Base-by-base conservation (phyloP, 306 rosid genomes). In the Ormosia emarginata region DNA sequence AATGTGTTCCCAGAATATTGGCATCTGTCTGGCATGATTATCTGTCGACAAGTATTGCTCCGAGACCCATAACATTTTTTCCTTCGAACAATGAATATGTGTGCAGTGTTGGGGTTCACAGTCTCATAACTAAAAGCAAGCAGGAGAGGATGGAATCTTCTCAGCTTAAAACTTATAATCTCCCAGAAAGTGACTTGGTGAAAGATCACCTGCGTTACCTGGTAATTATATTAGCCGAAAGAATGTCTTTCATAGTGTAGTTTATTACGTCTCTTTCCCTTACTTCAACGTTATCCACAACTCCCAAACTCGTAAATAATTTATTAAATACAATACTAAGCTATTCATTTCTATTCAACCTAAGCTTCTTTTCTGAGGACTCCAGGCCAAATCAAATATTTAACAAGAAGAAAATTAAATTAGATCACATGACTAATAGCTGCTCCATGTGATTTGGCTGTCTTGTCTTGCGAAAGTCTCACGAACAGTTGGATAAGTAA, bases 121-220 rank as follows among this genome's bases (percentile, higher is more conserved):
- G 80, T 79, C 81, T 90, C 81, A n/a, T 97, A 96, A 79, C 90
- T 96, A 37, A 78, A 81, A 78, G 83, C 86, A 75, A 81, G 92
- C 89, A 75, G 81, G 68, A 65, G 82, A 85, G 90, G 76, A 82
- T 93, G 92, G 86, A 85, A 70, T 79, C 92, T 78, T 90, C 91
- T 85, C 86, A 82, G 64, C 94, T 93, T 61, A 52, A 30, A n/a
- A n/a, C n/a, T n/a, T n/a, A n/a, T 77, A 86, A 93, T 82, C 98
- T 93, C 66, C 88, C 98, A 5, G 87, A 90, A 32, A 88, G 88
- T 81, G 99, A 93, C 83, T 85, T 92, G 89, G 97, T 91, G 67
- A 96, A 96, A 87, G 98, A 91, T 88, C 98, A 96, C 87, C 67
- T 96, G 71, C 97, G 97, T 61, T 89, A 96, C 91, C 83, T 93